Evolutionary conservation across 1,284 basidiomycete species (phyloP), one percentile per base, ranked within the genome.

Genomic region (Cutaneotrichosporon sp.): DNA sequence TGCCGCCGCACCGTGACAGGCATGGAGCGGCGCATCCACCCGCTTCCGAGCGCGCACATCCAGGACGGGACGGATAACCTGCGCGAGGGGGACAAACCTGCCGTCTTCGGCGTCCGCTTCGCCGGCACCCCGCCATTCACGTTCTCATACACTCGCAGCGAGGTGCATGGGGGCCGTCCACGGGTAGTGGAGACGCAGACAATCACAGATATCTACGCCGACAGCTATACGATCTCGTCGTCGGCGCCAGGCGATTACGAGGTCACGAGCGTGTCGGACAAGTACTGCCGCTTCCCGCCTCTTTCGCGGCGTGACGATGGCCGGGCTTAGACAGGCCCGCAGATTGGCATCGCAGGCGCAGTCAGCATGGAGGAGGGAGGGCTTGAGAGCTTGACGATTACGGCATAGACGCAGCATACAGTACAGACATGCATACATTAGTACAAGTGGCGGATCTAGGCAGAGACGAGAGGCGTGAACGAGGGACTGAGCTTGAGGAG

Each of bases 101-200:
- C 94, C 70, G 93, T 96, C 58, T 79, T 88, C 51, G 46, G 42
- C 41, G 96, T 98, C 75, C 84, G 82, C 10, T 82, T 98, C 55
- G 79, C 84, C 41, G 94, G 94, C 50, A 87, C 88, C 63, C 87
- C 94, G 32, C 94, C 94, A 0, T 98, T 96, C 76, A 87, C 91
- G 1, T 97, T 98, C 75, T 90, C 89, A 0, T 92, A 91, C 70
- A 89, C 91, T 70, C 81, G 90, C 41, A 81, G 80, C 75, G 63
- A 73, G 55, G 43, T 57, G 14, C 47, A 62, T 16, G 33, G 26
- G 20, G 61, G 61, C 4, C 65, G 58, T 38, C 45, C 58, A 14
- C 86, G 84, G 67, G 83, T 92, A 17, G 79, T 91, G 11, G 90
- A 94, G 68, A 91, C 89, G 20, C 55, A 72, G 67, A 90, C 87